A percentile compares a stretch with the other conserved stretches of the same genome.
phyloP scores from a whole-genome alignment of 345 rosid genomes.

The Corchorus capsularis region DNA sequence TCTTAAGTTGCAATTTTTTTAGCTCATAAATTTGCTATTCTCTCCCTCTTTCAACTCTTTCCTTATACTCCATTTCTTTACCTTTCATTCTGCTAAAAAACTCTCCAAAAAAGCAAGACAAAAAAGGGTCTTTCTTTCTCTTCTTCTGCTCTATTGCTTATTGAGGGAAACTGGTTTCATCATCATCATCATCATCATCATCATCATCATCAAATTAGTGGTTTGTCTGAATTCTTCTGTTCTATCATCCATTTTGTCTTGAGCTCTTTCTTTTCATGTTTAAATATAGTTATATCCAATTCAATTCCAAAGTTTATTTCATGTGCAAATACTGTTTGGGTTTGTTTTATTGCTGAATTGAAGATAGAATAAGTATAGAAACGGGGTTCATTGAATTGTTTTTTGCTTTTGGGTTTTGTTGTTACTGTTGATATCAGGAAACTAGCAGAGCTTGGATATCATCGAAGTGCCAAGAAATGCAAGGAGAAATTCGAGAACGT shows the following conservation, averaged over 20 bases:
- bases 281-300: constrained; percentile 2
- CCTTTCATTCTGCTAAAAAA: background rate
- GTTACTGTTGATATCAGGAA: constrained; percentile 49
- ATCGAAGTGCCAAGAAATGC: constrained; percentile 84
- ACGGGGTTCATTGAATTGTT: background rate
- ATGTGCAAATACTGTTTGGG: constrained; percentile 9
- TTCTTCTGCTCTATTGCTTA: background rate
- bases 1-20: constrained; percentile 13
- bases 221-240: background rate
- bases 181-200: background rate
- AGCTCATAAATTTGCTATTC: background rate
- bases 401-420: constrained; percentile 5
- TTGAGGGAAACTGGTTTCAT: background rate
- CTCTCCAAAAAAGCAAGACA: background rate
- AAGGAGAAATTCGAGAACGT: constrained; percentile 95
- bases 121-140: background rate
- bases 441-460: constrained; percentile 70
- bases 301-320: constrained; percentile 20
- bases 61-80: background rate
- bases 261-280: background rate
- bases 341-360: constrained; percentile 17
- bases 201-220: background rate
- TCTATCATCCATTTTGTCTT: constrained; percentile 1
- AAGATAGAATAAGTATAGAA: constrained; percentile 3
- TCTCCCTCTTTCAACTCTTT: background rate